Conservation (phyloP, 2,329 filamentous ascomycete genomes). For the Scopulariopsis brevicaulis region DNA sequence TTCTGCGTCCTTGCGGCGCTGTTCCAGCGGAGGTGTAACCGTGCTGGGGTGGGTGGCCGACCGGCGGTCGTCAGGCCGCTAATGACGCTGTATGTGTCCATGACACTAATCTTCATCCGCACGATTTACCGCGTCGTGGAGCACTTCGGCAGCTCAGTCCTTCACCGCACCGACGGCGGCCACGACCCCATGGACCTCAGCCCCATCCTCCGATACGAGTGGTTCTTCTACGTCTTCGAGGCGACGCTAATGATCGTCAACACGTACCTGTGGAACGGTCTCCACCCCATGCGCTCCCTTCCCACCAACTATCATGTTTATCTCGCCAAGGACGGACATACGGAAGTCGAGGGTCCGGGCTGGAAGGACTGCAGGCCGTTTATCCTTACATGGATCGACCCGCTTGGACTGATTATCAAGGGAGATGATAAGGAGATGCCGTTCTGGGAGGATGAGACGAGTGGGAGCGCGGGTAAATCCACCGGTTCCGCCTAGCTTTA, state of each 20-base stretch:
- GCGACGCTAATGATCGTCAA: constrained; percentile 29
- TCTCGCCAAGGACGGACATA: constrained; percentile 25
- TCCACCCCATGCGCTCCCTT: constrained; percentile 28
- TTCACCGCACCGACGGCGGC: constrained; percentile 1
- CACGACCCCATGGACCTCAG: neutral
- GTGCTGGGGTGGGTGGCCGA: constrained; percentile 5
- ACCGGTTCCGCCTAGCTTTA: neutral
- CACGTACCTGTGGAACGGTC: constrained; percentile 27
- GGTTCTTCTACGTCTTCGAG: constrained; percentile 35
- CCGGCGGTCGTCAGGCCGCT: neutral
- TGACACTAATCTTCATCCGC: constrained; percentile 26
- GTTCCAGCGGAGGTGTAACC: constrained; percentile 29
- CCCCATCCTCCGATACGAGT: constrained; percentile 27
- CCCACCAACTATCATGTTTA: constrained; percentile 25
- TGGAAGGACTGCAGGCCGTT: neutral
- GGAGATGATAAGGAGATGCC: neutral
- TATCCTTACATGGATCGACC: neutral
- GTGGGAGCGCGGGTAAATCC: neutral
- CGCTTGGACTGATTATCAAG: neutral
- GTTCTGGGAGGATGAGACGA: neutral
- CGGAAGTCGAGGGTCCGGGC: constrained; percentile 13
- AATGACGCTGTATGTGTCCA: constrained; percentile 20
- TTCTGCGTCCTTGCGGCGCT: constrained; percentile 29
- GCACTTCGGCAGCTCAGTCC: constrained; percentile 28
- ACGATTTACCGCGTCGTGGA: constrained; percentile 44